Evolutionary conservation across 2,329 filamentous ascomycete species (phyloP), one percentile per base, ranked within the genome.

Genomic region (Alternaria burnsii): DNA sequence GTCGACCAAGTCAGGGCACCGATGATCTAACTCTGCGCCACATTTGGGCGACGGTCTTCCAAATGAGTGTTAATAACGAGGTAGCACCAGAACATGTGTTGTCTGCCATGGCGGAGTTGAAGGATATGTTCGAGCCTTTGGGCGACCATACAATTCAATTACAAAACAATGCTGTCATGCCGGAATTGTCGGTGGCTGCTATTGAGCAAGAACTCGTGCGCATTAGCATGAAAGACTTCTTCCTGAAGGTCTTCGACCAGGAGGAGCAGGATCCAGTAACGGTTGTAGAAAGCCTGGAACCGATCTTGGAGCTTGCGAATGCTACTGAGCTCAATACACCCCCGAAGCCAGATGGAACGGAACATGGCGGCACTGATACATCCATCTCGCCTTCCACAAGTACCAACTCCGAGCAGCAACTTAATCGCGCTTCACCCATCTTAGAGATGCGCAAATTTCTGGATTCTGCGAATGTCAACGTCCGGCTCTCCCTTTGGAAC

Each of bases 161-260:
- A 14, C 82, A 90, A 4, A 98, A 99, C 76, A 98, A 97, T 72
- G 86, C 88, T 1, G 86, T 94, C 20, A 97, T 99, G 89, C 88
- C 93, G 0, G 91, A 95, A 63, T 86, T 99, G 51, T 97, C 94
- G 0, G 81, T 88, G 2, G 85, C 86, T n/a, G 92, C 93, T 0
- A 89, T 95, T 8, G 94, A 98, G 64, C 89, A 93, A 55, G 94
- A 99, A 75, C 90, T 97, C 26, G 94, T 92, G 12, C 93, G 94
- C 71, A 85, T 98, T 34, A 97, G 92, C 14, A 98, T 94, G 0
- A 95, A 97, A 87, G 94, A 97, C 73, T 98, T 98, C 77, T 98
- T 99, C 78, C 85, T 93, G 52, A 92, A 89, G 38, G 87, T 99
- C 0, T 98, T 98, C 75, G 91, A 92, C 61, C 89, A 93, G 38